Percentiles rank a stretch among this genome's conserved stretches.
These are phyloP conservation scores for Corrigiola litoralis DNA, from an alignment of 179 eudicot species.

Conservation along the genomic window DNA sequence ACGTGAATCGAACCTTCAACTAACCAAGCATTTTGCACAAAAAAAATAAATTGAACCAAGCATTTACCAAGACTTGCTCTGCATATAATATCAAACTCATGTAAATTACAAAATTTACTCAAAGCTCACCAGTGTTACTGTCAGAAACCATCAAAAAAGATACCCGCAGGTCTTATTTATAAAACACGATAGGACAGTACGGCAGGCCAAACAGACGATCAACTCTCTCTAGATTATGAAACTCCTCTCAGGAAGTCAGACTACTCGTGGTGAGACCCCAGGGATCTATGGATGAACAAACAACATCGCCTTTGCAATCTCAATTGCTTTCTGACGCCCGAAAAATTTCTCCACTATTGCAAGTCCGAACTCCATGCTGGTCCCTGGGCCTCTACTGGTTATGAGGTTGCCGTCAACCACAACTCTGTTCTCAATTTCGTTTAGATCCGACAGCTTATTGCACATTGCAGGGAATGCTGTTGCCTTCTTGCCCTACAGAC, in stretches of 20 bases:
- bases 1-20: no score
- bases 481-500: constrained; percentile 81
- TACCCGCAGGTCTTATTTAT: no score
- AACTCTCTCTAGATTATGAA: not conserved
- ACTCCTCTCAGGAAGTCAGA: not conserved
- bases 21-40: no score
- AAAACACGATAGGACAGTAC: not conserved
- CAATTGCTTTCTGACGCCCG: constrained; percentile 68
- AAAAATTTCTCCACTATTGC: constrained; percentile 78
- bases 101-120: no score
- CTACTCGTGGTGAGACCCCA: not conserved
- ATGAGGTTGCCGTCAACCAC: constrained; percentile 91
- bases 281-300: constrained; percentile 28
- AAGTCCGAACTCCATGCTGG: constrained; percentile 74
- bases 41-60: no score
- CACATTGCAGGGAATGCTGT: constrained; percentile 88
- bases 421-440: constrained; percentile 71
- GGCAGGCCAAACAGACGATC: no score
- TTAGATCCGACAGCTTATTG: constrained; percentile 69
- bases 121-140: no score
- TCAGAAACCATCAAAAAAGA: no score
- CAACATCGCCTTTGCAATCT: constrained; percentile 66
- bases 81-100: no score
- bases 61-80: no score
- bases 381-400: constrained; percentile 95